Evolutionary conservation across 306 rosid species (phyloP), one percentile per base, ranked within the genome.

Genomic region (Prunus mira): DNA sequence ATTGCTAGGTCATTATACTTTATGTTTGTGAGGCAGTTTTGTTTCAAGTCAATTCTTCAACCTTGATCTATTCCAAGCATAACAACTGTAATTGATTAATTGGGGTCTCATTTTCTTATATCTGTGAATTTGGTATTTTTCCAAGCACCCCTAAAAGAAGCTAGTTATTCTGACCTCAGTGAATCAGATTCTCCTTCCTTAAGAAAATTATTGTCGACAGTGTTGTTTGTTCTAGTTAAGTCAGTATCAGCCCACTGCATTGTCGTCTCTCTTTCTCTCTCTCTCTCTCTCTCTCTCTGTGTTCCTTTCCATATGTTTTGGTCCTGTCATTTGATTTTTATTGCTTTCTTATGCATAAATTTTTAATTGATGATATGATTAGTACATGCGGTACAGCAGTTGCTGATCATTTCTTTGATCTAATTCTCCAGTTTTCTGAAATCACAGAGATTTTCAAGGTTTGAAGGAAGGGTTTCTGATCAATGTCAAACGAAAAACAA

Each of bases 401-500:
- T 72, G 60, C 57, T 73, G 69, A 20, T 71, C 57, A 13, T 47
- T 84, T 74, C 50, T n/a, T 63, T 28, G 62, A 65, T 65, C 72
- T 62, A 28, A 8, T 13, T 66, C 32, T 75, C 12, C 71, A 17
- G 74, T 24, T 10, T 50, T 65, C 72, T 12, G 32, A 55, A 34
- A 49, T 72, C 69, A 19, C 88, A 73, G 78, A 76, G 22, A 60
- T 47, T 65, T 56, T 43, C 22, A 12, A 65, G 47, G 41, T 47
- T 58, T 68, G 20, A 27, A 47, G 28, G 60, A 46, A 61, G 56
- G 38, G 68, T 75, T 57, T 72, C 70, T 58, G 72, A 78, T 71
- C 80, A 70, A 76, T 73, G 75, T 58, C 52, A 62, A 58, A 32
- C 69, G 38, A 61, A 47, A 79, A 57, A 75, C 76, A 77, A 73